Evolutionary conservation across 73 alveolate species (phyloP).

Genomic region (Tetrahymena borealis): DNA sequence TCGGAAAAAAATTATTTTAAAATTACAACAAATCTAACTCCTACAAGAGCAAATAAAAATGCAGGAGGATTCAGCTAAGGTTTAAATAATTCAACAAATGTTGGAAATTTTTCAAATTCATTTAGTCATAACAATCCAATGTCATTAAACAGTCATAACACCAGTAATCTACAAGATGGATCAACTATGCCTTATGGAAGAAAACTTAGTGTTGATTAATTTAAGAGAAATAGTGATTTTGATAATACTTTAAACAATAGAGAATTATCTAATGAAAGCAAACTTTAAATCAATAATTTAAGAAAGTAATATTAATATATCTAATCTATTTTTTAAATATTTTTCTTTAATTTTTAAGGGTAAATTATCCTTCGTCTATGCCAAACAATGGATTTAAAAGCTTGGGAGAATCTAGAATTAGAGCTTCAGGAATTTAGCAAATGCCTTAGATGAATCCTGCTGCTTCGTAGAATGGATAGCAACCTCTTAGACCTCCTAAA

Average conservation of each 20-base stretch:
- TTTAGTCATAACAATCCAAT: not conserved
- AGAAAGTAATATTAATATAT: not conserved
- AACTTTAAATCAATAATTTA: not conserved
- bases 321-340: not conserved
- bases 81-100: not conserved
- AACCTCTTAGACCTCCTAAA: not conserved
- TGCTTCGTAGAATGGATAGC: not conserved
- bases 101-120: not conserved
- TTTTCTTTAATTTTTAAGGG: not conserved
- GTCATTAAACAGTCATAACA: not conserved
- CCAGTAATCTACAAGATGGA: not conserved
- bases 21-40: not conserved
- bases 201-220: not conserved
- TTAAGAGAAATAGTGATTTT: not conserved
- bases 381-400: not conserved
- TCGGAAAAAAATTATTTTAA: not conserved
- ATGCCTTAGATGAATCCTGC: not conserved
- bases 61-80: not conserved
- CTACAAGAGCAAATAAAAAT: not conserved
- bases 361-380: not conserved
- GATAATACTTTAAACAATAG: not conserved
- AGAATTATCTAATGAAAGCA: not conserved
- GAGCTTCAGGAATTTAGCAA: not conserved
- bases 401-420: not conserved
- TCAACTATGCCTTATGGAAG: not conserved